These are phyloP conservation scores for Neurospora sp. DNA, from an alignment of 495 filamentous ascomycete species.

Conservation along the genomic window DNA sequence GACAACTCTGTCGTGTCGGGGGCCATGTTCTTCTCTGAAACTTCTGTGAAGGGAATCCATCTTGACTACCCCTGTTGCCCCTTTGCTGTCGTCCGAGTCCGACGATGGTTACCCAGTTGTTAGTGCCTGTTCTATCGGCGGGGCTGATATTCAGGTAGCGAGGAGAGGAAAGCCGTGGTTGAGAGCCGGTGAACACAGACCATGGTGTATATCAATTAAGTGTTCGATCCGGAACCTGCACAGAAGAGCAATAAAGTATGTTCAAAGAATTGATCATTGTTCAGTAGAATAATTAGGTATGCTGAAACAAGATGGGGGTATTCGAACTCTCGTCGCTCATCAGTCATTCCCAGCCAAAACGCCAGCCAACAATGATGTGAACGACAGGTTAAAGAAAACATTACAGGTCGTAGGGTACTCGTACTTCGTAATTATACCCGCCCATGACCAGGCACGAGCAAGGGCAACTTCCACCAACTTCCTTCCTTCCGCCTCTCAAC, in stretches of 20 bases:
- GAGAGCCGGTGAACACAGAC: too few relatives aligned
- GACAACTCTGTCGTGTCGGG: too few relatives aligned
- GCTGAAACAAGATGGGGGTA: background rate
- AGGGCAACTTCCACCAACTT: background rate
- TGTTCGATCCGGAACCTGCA: too few relatives aligned
- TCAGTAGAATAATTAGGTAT: background rate
- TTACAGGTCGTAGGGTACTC: background rate
- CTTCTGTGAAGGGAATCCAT: too few relatives aligned
- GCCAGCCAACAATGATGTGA: background rate
- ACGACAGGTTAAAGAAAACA: background rate
- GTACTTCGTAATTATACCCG: background rate
- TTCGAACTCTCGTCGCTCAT: background rate
- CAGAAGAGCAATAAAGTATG: background rate
- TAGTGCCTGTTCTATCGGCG: too few relatives aligned
- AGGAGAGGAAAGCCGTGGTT: too few relatives aligned
- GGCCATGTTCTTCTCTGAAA: too few relatives aligned
- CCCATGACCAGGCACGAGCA: background rate
- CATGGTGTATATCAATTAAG: too few relatives aligned
- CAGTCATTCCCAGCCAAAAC: background rate
- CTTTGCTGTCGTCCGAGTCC: too few relatives aligned
- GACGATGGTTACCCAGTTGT: too few relatives aligned
- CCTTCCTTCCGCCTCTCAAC: background rate
- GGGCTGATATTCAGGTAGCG: too few relatives aligned
- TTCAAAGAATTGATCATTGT: background rate
- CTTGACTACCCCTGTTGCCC: too few relatives aligned